These are phyloP conservation scores for Thecaphora thlaspeos DNA, from an alignment of 1,284 basidiomycete species.

Conservation along the genomic window DNA sequence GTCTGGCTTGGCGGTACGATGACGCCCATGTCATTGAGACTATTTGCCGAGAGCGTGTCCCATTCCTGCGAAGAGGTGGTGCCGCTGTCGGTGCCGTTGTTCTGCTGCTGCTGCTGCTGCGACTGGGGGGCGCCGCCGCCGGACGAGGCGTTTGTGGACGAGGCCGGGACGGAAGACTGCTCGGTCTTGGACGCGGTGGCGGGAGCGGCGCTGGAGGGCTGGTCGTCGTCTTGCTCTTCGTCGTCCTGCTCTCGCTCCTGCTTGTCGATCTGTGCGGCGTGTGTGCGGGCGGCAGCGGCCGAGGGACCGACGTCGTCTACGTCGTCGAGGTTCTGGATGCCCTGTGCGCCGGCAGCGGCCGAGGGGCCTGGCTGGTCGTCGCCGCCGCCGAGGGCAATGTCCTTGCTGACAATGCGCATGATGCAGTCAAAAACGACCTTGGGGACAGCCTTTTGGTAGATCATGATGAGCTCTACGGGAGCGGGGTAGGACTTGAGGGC, in stretches of 20 bases:
- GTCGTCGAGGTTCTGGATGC: constrained; percentile 24
- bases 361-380: constrained; percentile 9
- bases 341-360: not conserved
- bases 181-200: constrained; percentile 5
- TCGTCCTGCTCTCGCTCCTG: constrained; percentile 4
- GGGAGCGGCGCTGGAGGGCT: not conserved
- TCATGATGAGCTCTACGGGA: constrained; percentile 73
- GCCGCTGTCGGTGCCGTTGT: constrained; percentile 30
- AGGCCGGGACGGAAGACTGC: constrained; percentile 6
- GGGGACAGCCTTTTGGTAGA: constrained; percentile 90
- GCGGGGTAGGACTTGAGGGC: constrained; percentile 91
- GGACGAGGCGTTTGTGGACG: constrained; percentile 10
- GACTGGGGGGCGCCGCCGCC: too few relatives aligned
- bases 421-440: constrained; percentile 83
- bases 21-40: constrained; percentile 34
- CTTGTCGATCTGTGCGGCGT: not conserved
- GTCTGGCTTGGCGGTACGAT: constrained; percentile 18
- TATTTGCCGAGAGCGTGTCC: constrained; percentile 36
- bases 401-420: constrained; percentile 81
- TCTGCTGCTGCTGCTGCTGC: constrained; percentile 6
- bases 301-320: constrained; percentile 35
- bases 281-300: not conserved
- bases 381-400: constrained; percentile 66
- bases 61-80: constrained; percentile 47
- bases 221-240: constrained; percentile 4